Base-by-base conservation (phyloP, 2,329 filamentous ascomycete genomes). In the Colletotrichum australisinense region DNA sequence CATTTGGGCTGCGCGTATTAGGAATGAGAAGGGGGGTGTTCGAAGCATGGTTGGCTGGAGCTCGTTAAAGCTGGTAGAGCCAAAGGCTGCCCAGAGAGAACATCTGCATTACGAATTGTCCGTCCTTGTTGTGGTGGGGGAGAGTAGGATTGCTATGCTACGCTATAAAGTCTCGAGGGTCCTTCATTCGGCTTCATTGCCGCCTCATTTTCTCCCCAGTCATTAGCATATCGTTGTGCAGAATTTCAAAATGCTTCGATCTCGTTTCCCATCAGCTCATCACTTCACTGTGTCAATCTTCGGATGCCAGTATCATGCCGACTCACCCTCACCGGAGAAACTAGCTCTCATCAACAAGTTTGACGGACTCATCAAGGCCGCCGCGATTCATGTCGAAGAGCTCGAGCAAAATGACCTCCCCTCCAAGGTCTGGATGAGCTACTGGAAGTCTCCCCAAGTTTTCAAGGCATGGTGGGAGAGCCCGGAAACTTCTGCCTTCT, bases 391-490 rank as follows among this genome's bases (percentile, higher is more conserved):
- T 55, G 69, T 72, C 52, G 69, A 72, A 38, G 69, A 72, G 59
- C 69, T 72, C 14, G 69, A 72, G 65, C 69, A 72, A 30, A 72
- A 72, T 28, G 69, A 72, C 38, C 69, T 72, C 7, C 69, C 69
- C 4, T 72, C 69, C 19, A 72, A 72, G 65, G 53, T 72, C 53
- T 72, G 69, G 69, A 72, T 72, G 69, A 72, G 69, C 65, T 72
- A 72, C 59, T 72, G 69, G 69, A 55, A 56, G 14, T 63, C 69
- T 9, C 69, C 69, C 14, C 65, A 72, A 53, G 24, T 38, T 14
- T 72, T 72, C 59, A 72, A 72, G 69, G 16, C 59, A 32, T 72
- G 69, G 69, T 72, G 69, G 69, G 65, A 72, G 22, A 69, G 65
- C 58, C 58, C 65, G 11, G 28, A 72, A 30, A 69, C 65, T 6